These are phyloP conservation scores for Malassezia japonica DNA, from an alignment of 1,284 basidiomycete species.

Conservation along the genomic window DNA sequence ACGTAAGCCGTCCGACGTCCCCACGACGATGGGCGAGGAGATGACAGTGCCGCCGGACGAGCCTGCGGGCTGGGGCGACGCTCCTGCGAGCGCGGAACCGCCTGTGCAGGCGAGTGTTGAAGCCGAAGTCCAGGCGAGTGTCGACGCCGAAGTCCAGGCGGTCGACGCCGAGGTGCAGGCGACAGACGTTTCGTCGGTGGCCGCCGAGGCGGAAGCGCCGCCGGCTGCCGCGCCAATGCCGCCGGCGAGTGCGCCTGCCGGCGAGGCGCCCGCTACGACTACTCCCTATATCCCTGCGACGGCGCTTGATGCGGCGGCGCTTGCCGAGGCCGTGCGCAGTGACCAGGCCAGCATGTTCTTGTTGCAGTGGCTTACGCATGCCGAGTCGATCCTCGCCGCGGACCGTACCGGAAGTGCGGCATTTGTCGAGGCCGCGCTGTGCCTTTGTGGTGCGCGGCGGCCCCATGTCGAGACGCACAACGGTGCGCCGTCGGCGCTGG, in stretches of 20 bases:
- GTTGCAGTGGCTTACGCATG: constrained; percentile 67
- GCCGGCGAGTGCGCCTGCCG: background rate
- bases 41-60: background rate
- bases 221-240: background rate
- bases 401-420: constrained; percentile 10
- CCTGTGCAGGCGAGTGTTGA: background rate
- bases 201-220: background rate
- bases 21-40: no score
- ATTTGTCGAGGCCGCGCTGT: constrained; percentile 2
- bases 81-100: background rate
- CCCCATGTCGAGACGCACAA: no score
- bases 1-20: no score
- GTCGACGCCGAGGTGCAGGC: background rate
- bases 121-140: background rate
- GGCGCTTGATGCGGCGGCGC: constrained; percentile 24
- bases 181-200: background rate
- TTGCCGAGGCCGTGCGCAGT: constrained; percentile 52
- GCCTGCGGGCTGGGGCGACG: background rate
- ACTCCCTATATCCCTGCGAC: no score
- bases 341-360: constrained; percentile 71
- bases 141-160: background rate
- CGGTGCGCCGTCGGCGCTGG: background rate
- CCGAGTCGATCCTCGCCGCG: constrained; percentile 57
- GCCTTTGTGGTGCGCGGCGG: constrained; percentile 6
- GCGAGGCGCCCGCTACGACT: background rate